Conservation (phyloP, 2,329 filamentous ascomycete genomes). For the Colletotrichum tropicale region DNA sequence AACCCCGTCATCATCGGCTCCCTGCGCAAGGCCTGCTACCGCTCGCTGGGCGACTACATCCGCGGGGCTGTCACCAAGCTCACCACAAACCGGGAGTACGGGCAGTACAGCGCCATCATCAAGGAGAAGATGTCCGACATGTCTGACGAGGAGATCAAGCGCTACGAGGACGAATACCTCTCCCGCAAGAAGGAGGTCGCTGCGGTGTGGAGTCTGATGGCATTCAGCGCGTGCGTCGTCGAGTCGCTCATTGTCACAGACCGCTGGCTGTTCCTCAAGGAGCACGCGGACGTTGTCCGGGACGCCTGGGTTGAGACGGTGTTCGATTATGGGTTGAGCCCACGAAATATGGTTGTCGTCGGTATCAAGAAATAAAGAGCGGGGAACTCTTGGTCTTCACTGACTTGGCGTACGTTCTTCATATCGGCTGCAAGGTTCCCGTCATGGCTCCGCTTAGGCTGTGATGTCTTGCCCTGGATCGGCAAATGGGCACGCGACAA, state of each 20-base stretch:
- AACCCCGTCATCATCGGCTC: slow-evolving; percentile 88
- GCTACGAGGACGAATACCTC: slow-evolving; percentile 70
- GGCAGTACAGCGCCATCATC: slow-evolving; percentile 65
- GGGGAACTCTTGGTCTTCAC: neutral
- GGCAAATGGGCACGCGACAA: neutral
- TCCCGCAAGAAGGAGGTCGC: slow-evolving; percentile 80
- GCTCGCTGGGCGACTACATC: slow-evolving; percentile 76
- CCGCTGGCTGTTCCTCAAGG: slow-evolving; percentile 83
- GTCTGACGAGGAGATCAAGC: slow-evolving; percentile 75
- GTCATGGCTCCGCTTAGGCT: neutral
- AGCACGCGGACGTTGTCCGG: slow-evolving; percentile 72
- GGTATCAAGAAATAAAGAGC: slow-evolving; percentile 72
- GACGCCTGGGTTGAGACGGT: slow-evolving; percentile 92
- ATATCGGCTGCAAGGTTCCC: neutral
- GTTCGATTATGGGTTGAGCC: slow-evolving; percentile 86
- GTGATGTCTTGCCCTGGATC: neutral
- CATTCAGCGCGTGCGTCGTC: slow-evolving; percentile 87
- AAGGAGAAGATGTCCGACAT: slow-evolving; percentile 68
- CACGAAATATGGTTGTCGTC: slow-evolving; percentile 90
- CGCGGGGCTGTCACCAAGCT: slow-evolving; percentile 82
- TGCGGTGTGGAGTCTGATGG: slow-evolving; percentile 93
- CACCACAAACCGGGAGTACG: slow-evolving; percentile 59
- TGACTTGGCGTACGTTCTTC: neutral
- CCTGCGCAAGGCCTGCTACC: slow-evolving; percentile 80
- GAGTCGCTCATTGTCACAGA: slow-evolving; percentile 92